Evolutionary conservation across 345 rosid genomes (phyloP), one percentile per base, ranked within the genome.

Genomic region (Camelina laxa): DNA sequence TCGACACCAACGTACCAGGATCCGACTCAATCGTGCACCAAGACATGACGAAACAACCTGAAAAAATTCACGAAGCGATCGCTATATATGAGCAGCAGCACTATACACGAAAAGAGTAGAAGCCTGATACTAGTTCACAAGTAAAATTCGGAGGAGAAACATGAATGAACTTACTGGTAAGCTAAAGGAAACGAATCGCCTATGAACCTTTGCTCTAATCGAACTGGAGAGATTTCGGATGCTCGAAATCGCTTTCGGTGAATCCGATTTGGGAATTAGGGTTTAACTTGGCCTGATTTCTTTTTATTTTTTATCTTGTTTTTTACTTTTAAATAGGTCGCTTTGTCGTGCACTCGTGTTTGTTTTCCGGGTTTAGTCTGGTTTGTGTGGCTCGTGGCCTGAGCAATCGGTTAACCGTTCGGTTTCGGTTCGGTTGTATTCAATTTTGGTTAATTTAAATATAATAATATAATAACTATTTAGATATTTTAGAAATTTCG

Each of bases 1-100:
- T n/a, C n/a, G 64, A 53, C 42, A 30, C 2, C 1, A 77, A 38
- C 73, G 60, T 85, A 94, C 97, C 98, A 20, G 98, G 98, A 82
- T 94, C 98, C 7, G 98, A 94, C 79, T 94, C 98, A 11, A 94
- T 91, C 12, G 98, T 94, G 86, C 98, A 91, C 97, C 98, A 94
- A 84, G 98, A 94, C 98, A 94, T 94, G 81, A 57, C 55, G 67
- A 58, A 60, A 45, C 55, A 15, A 39, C 17, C 31, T 20, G 51
- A 1, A 8, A 61, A 61, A 7, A 33, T 8, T 5, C 36, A 41
- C 9, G 27, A 6, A 36, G 4, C 30, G 13, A 22, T 22, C n/a
- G 5, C 33, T 5, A 3, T 27, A 22, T 21, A 20, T 21, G 4
- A 51, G 56, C 6, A 51, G 19, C 39, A n/a, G 22, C 11, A n/a